Percentiles rank a stretch among this genome's conserved stretches.
Evolutionary conservation across 129 eudicot species (phyloP).

Genomic region (Solidago caesia): DNA sequence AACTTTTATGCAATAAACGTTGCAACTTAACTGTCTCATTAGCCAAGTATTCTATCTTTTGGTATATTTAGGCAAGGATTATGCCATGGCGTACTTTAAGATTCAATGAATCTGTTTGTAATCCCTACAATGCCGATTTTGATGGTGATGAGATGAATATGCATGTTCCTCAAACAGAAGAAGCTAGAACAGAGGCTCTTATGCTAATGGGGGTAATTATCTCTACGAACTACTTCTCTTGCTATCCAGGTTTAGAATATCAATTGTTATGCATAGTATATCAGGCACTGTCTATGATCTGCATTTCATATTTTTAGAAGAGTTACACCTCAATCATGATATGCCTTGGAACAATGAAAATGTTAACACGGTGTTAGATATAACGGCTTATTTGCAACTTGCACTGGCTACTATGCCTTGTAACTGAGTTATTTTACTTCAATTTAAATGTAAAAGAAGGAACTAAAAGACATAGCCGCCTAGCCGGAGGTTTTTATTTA

Average conservation of each 20-base stretch:
- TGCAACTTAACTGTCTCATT: neutral
- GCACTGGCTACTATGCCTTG: no score
- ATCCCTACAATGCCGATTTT: constrained; percentile 99
- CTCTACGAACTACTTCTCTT: constrained; percentile 3
- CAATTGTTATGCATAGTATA: neutral
- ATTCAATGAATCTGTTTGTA: constrained; percentile 98
- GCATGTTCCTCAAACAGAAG: constrained; percentile 99
- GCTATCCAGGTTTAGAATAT: neutral
- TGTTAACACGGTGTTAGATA: no score
- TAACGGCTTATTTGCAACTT: no score
- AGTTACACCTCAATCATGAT: no score
- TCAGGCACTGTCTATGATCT: neutral
- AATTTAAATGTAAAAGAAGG: no score
- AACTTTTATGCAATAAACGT: neutral
- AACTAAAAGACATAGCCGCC: no score
- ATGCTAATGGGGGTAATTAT: constrained; percentile 88
- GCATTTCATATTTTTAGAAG: no score
- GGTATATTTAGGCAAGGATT: constrained; percentile 75
- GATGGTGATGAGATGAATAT: constrained; percentile 99
- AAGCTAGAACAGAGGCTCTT: constrained; percentile 96
- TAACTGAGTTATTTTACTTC: no score
- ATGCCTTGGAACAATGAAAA: no score
- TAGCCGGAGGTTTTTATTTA: no score
- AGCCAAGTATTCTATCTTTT: constrained; percentile 8
- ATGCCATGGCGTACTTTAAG: constrained; percentile 99